Percentiles rank a stretch among this genome's conserved stretches.
phyloP scores from a whole-genome alignment of 352 stramenopile genomes.

The Phytopythium montanum region DNA sequence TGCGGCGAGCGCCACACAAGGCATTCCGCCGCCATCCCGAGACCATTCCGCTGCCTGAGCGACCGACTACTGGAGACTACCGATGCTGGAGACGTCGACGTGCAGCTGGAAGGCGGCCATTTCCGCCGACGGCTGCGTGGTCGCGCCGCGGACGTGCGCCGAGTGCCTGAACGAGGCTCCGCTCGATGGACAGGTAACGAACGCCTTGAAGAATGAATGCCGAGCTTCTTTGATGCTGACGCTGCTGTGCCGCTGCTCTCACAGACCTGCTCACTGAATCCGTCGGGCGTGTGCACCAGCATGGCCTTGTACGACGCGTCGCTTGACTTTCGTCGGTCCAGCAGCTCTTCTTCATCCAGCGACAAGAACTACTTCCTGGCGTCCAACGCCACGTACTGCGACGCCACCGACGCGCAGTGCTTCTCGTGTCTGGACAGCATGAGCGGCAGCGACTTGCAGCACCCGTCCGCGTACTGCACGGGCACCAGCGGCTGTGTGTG shows the following conservation, averaged over 20 bases:
- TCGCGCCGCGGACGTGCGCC: slow-evolving; percentile 16
- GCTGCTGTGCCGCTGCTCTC: neutral
- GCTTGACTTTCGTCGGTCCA: slow-evolving; percentile 1
- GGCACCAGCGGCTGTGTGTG: slow-evolving; percentile 33
- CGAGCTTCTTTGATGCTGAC: neutral
- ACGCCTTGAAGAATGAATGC: neutral
- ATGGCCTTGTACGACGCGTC: slow-evolving; percentile 5
- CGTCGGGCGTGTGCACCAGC: slow-evolving; percentile 6
- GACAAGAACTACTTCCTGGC: slow-evolving; percentile 28
- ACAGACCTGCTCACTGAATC: slow-evolving; percentile 3
- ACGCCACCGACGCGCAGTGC: slow-evolving; percentile 31
- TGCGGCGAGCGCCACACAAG: neutral
- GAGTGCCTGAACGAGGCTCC: slow-evolving; percentile 29
- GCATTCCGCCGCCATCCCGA: neutral
- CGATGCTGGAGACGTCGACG: neutral
- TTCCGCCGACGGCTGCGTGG: slow-evolving; percentile 1
- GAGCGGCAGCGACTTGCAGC: slow-evolving; percentile 8
- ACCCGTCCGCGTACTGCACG: slow-evolving; percentile 38
- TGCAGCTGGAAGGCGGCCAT: slow-evolving; percentile 9
- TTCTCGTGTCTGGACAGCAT: slow-evolving; percentile 16
- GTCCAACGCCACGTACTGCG: slow-evolving; percentile 27
- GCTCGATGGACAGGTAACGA: neutral
- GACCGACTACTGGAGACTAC: slow-evolving; percentile 1
- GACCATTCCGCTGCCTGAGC: neutral
- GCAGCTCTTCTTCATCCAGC: slow-evolving; percentile 5